phyloP scores from a whole-genome alignment of 192 early-diverging fungal genomes.

The Diversispora epigaea region DNA sequence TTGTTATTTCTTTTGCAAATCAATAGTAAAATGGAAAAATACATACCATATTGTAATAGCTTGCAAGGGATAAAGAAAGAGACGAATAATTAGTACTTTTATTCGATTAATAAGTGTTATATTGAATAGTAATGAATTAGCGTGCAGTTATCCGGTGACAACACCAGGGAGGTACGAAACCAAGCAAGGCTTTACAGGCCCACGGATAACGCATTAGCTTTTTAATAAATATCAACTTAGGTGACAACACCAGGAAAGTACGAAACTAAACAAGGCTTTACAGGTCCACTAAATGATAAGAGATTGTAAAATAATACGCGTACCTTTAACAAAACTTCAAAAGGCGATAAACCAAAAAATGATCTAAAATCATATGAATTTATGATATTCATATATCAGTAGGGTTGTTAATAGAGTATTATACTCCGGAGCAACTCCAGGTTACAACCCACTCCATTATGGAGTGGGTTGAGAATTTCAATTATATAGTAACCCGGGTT shows the following conservation, averaged over 20 bases:
- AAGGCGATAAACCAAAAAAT: too few relatives aligned
- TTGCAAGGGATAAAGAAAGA: conserved; percentile 15
- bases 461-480: too few relatives aligned
- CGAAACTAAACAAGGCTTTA: conserved; percentile 20
- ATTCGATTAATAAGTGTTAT: conserved; percentile 21
- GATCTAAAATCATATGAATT: too few relatives aligned
- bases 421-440: too few relatives aligned
- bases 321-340: conserved; percentile 23
- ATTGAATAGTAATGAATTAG: conserved; percentile 19
- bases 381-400: too few relatives aligned
- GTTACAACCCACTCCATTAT: too few relatives aligned
- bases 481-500: too few relatives aligned
- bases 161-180: conserved; percentile 24
- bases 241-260: conserved; percentile 27
- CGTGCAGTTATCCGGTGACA: conserved; percentile 17
- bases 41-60: conserved; percentile 27
- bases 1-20: background rate
- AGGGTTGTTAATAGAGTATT: too few relatives aligned
- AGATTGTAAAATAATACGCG: conserved; percentile 24
- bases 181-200: conserved; percentile 23
- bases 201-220: conserved; percentile 11
- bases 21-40: conserved; percentile 18
- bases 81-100: conserved; percentile 1
- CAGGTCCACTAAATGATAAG: conserved; percentile 19
- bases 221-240: background rate